A percentile compares a stretch with the other conserved stretches of the same genome.
These are phyloP conservation scores for Lactifluus volemus DNA, from an alignment of 768 basidiomycete species.

Conservation along the genomic window DNA sequence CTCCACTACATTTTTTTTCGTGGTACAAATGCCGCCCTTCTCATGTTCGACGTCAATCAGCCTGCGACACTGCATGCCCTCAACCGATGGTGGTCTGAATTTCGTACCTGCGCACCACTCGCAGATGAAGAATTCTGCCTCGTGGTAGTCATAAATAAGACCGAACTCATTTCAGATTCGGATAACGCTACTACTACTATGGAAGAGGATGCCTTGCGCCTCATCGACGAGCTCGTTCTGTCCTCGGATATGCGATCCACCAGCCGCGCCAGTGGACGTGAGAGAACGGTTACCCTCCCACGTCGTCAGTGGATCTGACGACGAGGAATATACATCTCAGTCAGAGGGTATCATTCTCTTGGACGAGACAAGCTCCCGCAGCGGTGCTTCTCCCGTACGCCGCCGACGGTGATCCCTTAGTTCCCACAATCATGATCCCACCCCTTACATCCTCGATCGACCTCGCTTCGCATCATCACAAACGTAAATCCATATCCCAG, in stretches of 20 bases:
- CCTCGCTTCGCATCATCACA: no score
- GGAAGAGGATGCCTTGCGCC: slow-evolving; percentile 39
- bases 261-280: no score
- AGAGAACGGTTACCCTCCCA: no score
- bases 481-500: no score
- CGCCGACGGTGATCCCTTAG: no score
- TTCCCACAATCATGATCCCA: no score
- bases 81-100: slow-evolving; percentile 73
- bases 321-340: no score
- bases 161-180: slow-evolving; percentile 36
- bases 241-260: slow-evolving; percentile 10
- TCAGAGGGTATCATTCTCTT: no score
- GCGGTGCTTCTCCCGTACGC: no score
- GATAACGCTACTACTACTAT: slow-evolving; percentile 22
- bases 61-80: slow-evolving; percentile 52
- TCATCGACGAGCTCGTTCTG: slow-evolving; percentile 47
- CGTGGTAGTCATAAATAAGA: slow-evolving; percentile 68
- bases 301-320: no score
- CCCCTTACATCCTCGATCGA: no score
- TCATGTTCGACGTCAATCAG: slow-evolving; percentile 74
- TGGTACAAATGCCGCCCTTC: slow-evolving; percentile 71
- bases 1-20: slow-evolving; percentile 72
- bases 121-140: slow-evolving; percentile 63
- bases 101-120: slow-evolving; percentile 57
- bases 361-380: no score